These are phyloP conservation scores for Globisporangium spinosum DNA, from an alignment of 352 stramenopile species.

Conservation along the genomic window DNA sequence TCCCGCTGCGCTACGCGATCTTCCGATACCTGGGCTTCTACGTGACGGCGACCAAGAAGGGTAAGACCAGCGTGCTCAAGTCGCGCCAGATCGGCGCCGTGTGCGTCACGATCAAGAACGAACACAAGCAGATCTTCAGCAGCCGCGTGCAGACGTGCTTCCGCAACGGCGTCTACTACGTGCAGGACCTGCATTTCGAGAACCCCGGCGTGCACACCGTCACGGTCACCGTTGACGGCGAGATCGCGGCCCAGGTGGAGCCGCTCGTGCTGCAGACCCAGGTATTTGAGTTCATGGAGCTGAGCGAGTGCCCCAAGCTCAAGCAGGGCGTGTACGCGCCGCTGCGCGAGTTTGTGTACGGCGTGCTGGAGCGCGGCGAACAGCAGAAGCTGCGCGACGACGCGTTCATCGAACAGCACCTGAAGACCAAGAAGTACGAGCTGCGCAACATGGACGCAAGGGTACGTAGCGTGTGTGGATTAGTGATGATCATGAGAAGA, in stretches of 20 bases:
- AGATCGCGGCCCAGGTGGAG: conserved; percentile 39
- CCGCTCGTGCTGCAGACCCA: conserved; percentile 61
- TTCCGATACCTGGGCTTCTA: conserved; percentile 82
- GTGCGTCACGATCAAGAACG: conserved; percentile 70
- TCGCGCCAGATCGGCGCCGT: conserved; percentile 47
- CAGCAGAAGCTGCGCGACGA: conserved; percentile 56
- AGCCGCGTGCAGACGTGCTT: conserved; percentile 54
- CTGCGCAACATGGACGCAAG: conserved; percentile 67
- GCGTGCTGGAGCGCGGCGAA: conserved; percentile 34
- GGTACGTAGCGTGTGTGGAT: conserved; percentile 24
- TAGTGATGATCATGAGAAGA: too few relatives aligned
- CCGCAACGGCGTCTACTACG: conserved; percentile 77
- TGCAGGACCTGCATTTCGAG: conserved; percentile 67
- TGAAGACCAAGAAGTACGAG: conserved; percentile 55
- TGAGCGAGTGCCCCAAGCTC: conserved; percentile 58
- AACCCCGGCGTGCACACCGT: conserved; percentile 60
- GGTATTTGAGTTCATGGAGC: conserved; percentile 83
- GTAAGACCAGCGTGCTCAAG: conserved; percentile 63
- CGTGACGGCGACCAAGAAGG: conserved; percentile 52
- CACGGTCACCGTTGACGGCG: conserved; percentile 52
- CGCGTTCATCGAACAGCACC: conserved; percentile 45
- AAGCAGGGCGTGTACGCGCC: conserved; percentile 48
- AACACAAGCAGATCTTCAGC: conserved; percentile 72
- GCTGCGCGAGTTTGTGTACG: conserved; percentile 54
- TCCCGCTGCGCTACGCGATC: conserved; percentile 74